Evolutionary conservation across 352 stramenopile genomes (phyloP).

Genomic region (Elongisporangium prolatum): DNA sequence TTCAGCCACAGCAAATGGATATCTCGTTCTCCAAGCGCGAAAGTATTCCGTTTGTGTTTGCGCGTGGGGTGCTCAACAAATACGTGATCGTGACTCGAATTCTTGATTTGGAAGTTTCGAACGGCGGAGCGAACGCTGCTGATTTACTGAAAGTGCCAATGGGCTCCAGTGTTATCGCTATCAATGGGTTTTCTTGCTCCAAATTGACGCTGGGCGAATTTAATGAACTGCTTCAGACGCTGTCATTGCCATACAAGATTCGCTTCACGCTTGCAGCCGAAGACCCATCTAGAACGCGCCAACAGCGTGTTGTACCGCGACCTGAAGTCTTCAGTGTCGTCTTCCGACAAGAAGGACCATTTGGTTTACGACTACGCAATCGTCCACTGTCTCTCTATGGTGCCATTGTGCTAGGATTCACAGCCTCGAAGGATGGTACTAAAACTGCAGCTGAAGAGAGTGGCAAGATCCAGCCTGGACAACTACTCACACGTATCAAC

Average conservation of each 20-base stretch:
- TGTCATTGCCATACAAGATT: conserved; percentile 51
- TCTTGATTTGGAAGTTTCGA: conserved; percentile 25
- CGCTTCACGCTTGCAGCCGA: conserved; percentile 67
- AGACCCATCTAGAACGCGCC: conserved; percentile 44
- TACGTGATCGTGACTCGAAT: conserved; percentile 59
- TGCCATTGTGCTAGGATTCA: conserved; percentile 78
- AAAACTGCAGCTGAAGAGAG: conserved; percentile 60
- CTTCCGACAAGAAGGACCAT: conserved; percentile 70
- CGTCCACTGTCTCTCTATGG: conserved; percentile 58
- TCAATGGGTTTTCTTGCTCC: conserved; percentile 71
- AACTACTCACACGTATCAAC: conserved; percentile 62
- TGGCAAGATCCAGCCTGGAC: conserved; percentile 65
- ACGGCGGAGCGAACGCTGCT: conserved; percentile 9
- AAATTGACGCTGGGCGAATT: conserved; percentile 76
- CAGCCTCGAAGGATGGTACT: conserved; percentile 30
- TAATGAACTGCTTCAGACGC: conserved; percentile 35
- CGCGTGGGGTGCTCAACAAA: conserved; percentile 67
- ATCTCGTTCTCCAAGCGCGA: conserved; percentile 41
- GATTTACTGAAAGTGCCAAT: conserved; percentile 48
- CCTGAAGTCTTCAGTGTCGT: conserved; percentile 52
- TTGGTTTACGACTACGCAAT: conserved; percentile 71
- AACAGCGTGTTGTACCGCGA: conserved; percentile 41
- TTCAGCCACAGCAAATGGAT: conserved; percentile 68
- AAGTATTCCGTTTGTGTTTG: conserved; percentile 57
- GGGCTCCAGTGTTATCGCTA: conserved; percentile 55